Percentiles rank a stretch among this genome's conserved stretches.
These are phyloP conservation scores for Penicillium paradoxum DNA, from an alignment of 495 filamentous ascomycete species.

Conservation along the genomic window DNA sequence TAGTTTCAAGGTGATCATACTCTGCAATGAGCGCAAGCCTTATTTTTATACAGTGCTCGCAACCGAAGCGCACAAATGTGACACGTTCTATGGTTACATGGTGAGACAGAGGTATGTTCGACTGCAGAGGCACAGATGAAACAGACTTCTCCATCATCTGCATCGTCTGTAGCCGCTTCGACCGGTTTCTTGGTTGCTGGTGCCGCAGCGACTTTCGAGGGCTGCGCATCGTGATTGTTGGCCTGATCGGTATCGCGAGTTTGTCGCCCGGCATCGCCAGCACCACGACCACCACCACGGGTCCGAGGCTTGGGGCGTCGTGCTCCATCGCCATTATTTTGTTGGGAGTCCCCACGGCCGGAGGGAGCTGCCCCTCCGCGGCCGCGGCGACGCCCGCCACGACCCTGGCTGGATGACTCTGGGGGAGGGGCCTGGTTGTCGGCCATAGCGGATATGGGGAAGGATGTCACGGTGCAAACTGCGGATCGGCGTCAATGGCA, in stretches of 20 bases:
- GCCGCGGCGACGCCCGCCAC: conserved; percentile 41
- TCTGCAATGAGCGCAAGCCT: conserved; percentile 89
- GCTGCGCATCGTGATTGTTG: conserved; percentile 8
- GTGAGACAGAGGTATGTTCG: conserved; percentile 76
- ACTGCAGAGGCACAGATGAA: conserved; percentile 94
- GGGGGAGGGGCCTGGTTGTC: conserved; percentile 28
- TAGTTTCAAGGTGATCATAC: conserved; percentile 44
- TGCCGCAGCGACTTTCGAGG: conserved; percentile 5
- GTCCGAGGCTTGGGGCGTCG: conserved; percentile 26
- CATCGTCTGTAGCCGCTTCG: conserved; percentile 41
- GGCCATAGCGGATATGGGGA: conserved; percentile 27
- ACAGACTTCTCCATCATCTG: conserved; percentile 75
- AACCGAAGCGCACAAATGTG: conserved; percentile 90
- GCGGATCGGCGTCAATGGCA: conserved; percentile 10
- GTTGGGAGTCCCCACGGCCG: conserved; percentile 21
- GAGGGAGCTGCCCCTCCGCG: conserved; percentile 32
- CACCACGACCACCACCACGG: conserved; percentile 32
- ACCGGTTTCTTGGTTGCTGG: conserved; percentile 20
- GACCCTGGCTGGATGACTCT: conserved; percentile 29
- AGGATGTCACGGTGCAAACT: conserved; percentile 1
- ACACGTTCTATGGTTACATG: conserved; percentile 92
- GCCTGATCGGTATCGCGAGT: conserved; percentile 14
- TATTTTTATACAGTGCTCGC: conserved; percentile 90
- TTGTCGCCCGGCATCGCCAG: conserved; percentile 26
- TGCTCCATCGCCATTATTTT: conserved; percentile 21